Base-by-base conservation (phyloP, 2,329 filamentous ascomycete species). In the Acephala macrosclerotiorum region DNA sequence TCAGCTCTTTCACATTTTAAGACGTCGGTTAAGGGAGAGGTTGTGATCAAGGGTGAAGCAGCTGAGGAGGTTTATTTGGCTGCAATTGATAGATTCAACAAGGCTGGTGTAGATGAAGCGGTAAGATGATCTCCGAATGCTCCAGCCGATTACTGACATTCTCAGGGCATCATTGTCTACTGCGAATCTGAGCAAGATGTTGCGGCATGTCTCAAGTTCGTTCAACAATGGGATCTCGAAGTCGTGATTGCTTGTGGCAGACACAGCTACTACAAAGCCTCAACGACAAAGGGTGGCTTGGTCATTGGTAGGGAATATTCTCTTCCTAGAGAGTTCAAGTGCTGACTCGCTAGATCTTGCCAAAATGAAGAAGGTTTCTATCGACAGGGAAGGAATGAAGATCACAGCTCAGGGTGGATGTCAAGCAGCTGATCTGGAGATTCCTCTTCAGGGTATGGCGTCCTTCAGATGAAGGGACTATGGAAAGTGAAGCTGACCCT, bases 21-120 rank as follows among this genome's bases (percentile, higher is more conserved):
- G 33, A 25, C 26, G 29, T 47, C 53, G 3, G 45, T 64, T 14
- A 60, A 60, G 11, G 26, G 66, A 7, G 57, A 65, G n/a, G 60
- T 68, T 5, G 7, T 68, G 7, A 40, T 65, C 47, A 68, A 61
- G 36, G 63, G 63, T 5, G 57, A 68, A 20, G 42, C 58, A 25
- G 36, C 42, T 11, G 64, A 70, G 16, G 51, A 64, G 18, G 42
- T 35, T 14, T 70, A 68, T 35, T 45, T 49, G 4, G 55, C 55
- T n/a, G 67, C 66, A 36, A 68, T 68, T 25, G 62, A 67, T 64
- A 64, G 68, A 51, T 68, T 60, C 25, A 62, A 66, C 26, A 58
- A 67, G 20, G 61, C 63, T 7, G 64, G 58, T 20, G 40, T 68
- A 9, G 45, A 57, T 49, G 60, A 68, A 67, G 68, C 68, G 51